Evolutionary conservation across 345 rosid genomes (phyloP).

Genomic region (Lumnitzera littorea): DNA sequence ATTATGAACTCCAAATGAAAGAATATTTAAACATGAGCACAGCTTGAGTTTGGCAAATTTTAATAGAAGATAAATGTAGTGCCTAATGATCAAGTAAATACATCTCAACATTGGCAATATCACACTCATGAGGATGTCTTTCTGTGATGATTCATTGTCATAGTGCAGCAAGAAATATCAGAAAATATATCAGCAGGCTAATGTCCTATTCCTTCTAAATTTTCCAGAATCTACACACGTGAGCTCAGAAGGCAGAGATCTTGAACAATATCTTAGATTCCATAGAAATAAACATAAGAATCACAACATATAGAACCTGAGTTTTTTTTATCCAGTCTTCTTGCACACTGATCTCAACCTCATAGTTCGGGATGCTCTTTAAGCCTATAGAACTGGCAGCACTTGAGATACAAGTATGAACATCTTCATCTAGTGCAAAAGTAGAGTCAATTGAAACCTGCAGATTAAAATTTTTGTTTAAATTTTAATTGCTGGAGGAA

Average conservation of each 20-base stretch:
- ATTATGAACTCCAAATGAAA: not conserved
- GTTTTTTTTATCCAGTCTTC: slow-evolving; percentile 62
- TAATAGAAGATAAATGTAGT: no score
- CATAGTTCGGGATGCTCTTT: slow-evolving; percentile 49
- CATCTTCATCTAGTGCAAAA: slow-evolving; percentile 53
- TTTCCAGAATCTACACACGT: no score
- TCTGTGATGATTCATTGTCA: no score
- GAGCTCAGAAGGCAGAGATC: no score
- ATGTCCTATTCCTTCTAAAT: no score
- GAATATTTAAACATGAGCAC: not conserved
- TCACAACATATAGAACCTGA: slow-evolving; percentile 27
- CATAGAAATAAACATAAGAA: not conserved
- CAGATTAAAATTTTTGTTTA: slow-evolving; percentile 1
- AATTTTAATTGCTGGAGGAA: not conserved
- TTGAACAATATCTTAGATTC: not conserved
- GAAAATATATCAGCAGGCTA: no score
- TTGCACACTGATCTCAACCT: slow-evolving; percentile 54
- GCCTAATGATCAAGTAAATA: no score
- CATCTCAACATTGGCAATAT: no score
- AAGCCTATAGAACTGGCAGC: slow-evolving; percentile 75
- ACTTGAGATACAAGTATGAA: slow-evolving; percentile 42
- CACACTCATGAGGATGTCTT: no score
- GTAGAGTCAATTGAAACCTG: slow-evolving; percentile 63
- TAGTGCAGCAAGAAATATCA: no score
- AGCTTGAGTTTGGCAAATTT: not conserved